Base-by-base conservation (phyloP, 2,329 filamentous ascomycete species). In the Calonectria henricotiae region DNA sequence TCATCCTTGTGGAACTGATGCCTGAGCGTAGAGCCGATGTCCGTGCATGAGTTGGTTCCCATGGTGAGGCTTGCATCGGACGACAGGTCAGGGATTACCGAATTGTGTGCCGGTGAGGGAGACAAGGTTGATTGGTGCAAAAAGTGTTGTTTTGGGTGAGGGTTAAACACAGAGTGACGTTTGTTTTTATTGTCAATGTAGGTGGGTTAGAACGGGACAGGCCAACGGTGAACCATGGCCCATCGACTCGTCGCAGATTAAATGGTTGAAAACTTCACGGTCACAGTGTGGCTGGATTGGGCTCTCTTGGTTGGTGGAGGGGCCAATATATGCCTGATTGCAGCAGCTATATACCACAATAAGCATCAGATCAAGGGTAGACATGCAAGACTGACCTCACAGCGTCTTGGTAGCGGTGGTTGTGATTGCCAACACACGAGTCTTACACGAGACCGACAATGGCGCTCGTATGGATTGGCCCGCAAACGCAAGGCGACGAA, bases 1-100 rank as follows among this genome's bases (percentile, higher is more conserved):
- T 87, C 84, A 13, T 86, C 82, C 80, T 95, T 95, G 71, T 90
- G 89, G 82, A 96, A 96, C 62, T 94, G 92, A 25, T 89, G 87
- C 58, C 91, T 89, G 37, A 95, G 84, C 6, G 93, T 94, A 79
- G 94, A 94, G 73, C 93, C 92, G 70, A 95, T 87, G 80, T 95
- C 93, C 68, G 86, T 85, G 76, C 84, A 86, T 49, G 87, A 89
- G 68, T 84, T 83, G 61, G 81, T 82, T 73, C 86, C 83, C 84
- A 85, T 86, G 68, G 72, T 71, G 63, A 58, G 27, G 77, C 46
- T 70, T 75, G 75, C 66, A 62, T 73, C 55, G 65, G 62, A 63
- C 46, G 46, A 23, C 39, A 37, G 41, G 35, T 39, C 51, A 64
- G 43, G 66, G 51, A 41, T 25, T 61, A 25, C 25, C 44, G 12